Conservation (phyloP, 495 filamentous ascomycete genomes). For the Hypoxylon cercidicola region DNA sequence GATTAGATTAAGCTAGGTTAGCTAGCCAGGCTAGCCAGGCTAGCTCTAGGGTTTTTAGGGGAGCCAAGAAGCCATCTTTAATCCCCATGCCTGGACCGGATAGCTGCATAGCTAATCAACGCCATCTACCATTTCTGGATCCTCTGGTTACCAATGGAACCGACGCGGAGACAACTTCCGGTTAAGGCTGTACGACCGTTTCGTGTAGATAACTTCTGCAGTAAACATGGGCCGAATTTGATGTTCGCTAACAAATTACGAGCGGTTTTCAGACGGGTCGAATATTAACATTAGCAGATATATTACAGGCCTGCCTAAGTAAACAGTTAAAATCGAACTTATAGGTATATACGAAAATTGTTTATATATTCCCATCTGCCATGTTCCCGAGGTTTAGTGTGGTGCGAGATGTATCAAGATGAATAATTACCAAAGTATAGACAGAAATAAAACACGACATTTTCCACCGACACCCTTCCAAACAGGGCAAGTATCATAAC, state of each 20-base stretch:
- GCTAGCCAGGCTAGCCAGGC: no score
- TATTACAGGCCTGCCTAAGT: not conserved
- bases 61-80: not conserved
- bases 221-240: not conserved
- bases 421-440: not conserved
- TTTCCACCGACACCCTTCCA: conserved; percentile 14
- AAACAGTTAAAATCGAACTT: not conserved
- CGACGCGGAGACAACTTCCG: conserved; percentile 29
- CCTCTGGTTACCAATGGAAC: conserved; percentile 25
- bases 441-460: conserved; percentile 15
- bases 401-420: not conserved
- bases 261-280: not conserved
- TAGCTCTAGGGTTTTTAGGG: not conserved
- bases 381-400: no score
- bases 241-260: not conserved
- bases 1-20: not conserved
- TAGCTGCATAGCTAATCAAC: conserved; percentile 21
- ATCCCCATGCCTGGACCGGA: conserved; percentile 24
- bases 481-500: conserved; percentile 26
- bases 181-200: conserved; percentile 30
- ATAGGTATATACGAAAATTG: not conserved
- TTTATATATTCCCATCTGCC: no score
- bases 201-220: conserved; percentile 19
- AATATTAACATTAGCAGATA: not conserved
- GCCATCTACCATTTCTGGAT: conserved; percentile 24